Conservation (phyloP, 441 rosid species). For the Gossypium lobatum region DNA sequence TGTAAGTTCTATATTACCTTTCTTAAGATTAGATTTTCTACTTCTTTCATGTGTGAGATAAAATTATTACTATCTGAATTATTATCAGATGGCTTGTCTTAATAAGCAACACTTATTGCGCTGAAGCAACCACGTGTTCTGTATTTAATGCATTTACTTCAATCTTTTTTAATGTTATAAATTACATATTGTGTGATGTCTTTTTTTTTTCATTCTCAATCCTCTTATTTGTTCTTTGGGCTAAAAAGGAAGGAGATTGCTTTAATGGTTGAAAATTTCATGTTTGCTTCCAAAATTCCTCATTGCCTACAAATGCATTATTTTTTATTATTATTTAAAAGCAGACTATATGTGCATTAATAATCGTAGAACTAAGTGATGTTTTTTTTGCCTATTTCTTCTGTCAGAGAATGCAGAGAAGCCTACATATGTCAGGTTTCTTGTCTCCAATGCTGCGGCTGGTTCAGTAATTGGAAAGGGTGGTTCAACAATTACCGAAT, state of each 20-base stretch:
- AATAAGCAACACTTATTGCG: background rate
- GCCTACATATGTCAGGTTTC: constrained; percentile 78
- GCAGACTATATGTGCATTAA: no score
- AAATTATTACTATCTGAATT: background rate
- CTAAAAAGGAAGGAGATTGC: background rate
- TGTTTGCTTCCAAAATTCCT: background rate
- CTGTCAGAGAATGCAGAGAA: constrained; percentile 68
- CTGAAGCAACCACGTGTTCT: background rate
- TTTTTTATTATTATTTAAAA: background rate
- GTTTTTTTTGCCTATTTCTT: background rate
- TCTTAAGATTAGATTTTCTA: background rate
- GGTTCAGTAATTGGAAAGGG: constrained; percentile 99
- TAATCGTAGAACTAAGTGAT: background rate
- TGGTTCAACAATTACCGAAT: constrained; percentile 90
- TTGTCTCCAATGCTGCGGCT: constrained; percentile 95
- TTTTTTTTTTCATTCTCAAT: no score
- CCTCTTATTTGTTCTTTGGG: background rate
- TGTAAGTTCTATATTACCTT: background rate
- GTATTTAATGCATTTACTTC: constrained; percentile 8
- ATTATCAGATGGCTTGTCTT: background rate
- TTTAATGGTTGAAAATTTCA: background rate
- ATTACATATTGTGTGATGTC: background rate
- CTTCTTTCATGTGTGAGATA: background rate
- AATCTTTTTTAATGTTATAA: background rate
- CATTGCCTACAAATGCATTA: background rate